These are phyloP conservation scores for Aspergillus sp. DNA, from an alignment of 2,329 filamentous ascomycete genomes.

Conservation along the genomic window DNA sequence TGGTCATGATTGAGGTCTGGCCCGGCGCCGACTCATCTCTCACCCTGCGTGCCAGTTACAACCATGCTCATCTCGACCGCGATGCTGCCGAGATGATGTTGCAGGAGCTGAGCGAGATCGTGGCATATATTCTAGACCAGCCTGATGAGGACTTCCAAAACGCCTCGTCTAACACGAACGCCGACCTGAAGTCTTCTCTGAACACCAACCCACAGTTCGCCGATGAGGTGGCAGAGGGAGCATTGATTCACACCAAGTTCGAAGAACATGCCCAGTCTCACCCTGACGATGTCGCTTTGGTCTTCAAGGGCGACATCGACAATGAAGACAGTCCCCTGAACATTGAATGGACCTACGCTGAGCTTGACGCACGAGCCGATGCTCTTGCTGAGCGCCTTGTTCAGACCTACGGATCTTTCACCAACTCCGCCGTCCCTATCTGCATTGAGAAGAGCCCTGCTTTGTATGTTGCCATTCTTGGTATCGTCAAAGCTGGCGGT, in stretches of 20 bases:
- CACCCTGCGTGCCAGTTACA: constrained; percentile 23
- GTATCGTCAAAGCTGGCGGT: constrained; percentile 38
- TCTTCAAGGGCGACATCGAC: constrained; percentile 24
- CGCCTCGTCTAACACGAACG: constrained; percentile 6
- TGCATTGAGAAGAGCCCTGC: constrained; percentile 36
- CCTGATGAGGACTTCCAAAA: constrained; percentile 17
- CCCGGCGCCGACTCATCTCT: constrained; percentile 17
- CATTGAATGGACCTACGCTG: constrained; percentile 26
- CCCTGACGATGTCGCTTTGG: constrained; percentile 22
- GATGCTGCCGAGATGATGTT: constrained; percentile 20
- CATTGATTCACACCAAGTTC: constrained; percentile 23
- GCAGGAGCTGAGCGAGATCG: constrained; percentile 19
- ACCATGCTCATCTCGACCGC: constrained; percentile 18
- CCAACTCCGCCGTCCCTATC: constrained; percentile 27
- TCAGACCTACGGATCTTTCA: constrained; percentile 18
- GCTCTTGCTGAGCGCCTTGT: constrained; percentile 25
- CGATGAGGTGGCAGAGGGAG: constrained; percentile 8
- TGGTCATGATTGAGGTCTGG: constrained; percentile 28
- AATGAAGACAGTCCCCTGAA: constrained; percentile 11
- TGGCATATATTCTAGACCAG: constrained; percentile 18
- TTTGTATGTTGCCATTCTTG: constrained; percentile 38
- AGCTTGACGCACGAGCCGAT: constrained; percentile 32
- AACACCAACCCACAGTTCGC: constrained; percentile 11
- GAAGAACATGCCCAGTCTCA: constrained; percentile 19
- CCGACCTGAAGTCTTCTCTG: constrained; percentile 14